Conservation (phyloP, 2,329 filamentous ascomycete species). For the Exophiala viscosa region DNA sequence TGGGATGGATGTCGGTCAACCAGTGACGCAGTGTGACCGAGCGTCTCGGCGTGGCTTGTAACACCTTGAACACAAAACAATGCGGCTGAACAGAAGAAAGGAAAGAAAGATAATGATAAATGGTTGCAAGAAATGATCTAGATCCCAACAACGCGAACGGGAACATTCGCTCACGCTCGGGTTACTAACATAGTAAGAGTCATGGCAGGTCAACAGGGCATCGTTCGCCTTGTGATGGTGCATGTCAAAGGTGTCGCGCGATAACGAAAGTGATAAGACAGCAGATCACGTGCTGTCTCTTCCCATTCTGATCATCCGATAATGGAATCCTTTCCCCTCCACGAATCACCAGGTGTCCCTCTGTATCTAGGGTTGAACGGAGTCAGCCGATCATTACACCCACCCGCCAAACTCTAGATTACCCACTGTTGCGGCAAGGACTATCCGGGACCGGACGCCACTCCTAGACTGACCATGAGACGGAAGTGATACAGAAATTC, state of each 20-base stretch:
- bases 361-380: background rate
- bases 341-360: background rate
- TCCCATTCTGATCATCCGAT: background rate
- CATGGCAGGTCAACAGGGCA: no score
- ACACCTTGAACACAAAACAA: constrained; percentile 1
- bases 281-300: no score
- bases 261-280: no score
- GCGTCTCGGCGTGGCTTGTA: background rate
- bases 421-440: no score
- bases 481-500: no score
- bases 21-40: constrained; percentile 11
- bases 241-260: no score
- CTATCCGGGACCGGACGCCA: no score
- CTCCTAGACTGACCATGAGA: no score
- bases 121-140: background rate
- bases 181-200: background rate
- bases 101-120: constrained; percentile 9
- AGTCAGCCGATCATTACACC: constrained; percentile 1
- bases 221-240: no score
- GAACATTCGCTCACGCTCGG: background rate
- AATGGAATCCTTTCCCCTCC: background rate
- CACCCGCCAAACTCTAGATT: no score
- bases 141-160: constrained; percentile 3
- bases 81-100: constrained; percentile 1
- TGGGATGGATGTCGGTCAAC: constrained; percentile 4